Evolutionary conservation across 2,329 filamentous ascomycete species (phyloP).

Genomic region (Akanthomyces lecanii): DNA sequence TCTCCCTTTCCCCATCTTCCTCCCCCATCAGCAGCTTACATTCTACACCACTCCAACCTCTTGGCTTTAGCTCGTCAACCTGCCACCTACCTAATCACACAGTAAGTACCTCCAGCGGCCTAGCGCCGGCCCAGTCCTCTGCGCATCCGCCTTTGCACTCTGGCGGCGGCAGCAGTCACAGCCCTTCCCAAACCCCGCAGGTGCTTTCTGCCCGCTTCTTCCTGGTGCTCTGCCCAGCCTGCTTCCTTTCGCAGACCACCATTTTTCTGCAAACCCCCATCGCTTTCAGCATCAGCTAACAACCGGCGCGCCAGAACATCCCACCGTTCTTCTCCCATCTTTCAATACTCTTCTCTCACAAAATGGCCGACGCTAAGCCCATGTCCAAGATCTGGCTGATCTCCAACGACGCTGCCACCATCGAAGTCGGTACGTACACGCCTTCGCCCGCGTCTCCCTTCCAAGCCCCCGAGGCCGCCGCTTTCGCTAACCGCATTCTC

Average conservation of each 20-base stretch:
- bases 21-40: neutral
- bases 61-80: no score
- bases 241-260: conserved; percentile 5
- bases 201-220: conserved; percentile 14
- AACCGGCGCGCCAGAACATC: neutral
- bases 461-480: conserved; percentile 2
- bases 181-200: conserved; percentile 4
- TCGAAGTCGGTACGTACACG: conserved; percentile 43
- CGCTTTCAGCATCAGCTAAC: neutral
- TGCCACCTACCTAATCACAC: neutral
- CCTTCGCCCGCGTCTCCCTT: neutral
- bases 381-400: conserved; percentile 44
- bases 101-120: neutral
- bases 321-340: neutral
- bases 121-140: neutral
- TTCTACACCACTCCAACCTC: no score
- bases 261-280: neutral
- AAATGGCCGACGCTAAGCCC: conserved; percentile 34
- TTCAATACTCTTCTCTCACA: neutral
- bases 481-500: neutral
- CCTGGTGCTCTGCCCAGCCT: neutral
- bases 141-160: neutral
- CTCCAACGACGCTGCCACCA: conserved; percentile 47
- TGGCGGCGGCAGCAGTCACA: neutral
- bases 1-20: neutral